Evolutionary conservation across 1,284 basidiomycete species (phyloP).

Genomic region (Ceratobasidium theobromae): DNA sequence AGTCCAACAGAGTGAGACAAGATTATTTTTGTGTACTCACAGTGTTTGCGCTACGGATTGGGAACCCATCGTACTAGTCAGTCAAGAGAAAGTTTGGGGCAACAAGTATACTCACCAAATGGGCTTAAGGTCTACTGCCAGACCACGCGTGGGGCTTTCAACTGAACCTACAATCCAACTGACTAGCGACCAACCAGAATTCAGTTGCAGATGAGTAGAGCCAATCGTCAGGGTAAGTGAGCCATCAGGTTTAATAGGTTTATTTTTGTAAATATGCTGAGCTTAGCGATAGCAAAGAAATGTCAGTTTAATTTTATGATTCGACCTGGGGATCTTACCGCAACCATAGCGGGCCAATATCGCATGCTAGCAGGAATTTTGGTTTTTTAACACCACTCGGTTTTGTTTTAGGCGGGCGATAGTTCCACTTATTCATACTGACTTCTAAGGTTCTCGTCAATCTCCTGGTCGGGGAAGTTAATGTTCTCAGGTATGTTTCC

Average conservation of each 20-base stretch:
- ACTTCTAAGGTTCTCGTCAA: neutral
- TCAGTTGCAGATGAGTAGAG: neutral
- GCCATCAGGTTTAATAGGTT: neutral
- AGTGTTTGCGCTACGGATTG: neutral
- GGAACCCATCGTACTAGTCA: neutral
- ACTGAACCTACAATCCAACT: neutral
- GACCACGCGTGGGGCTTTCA: neutral
- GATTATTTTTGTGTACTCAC: too few relatives aligned
- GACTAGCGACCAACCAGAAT: neutral
- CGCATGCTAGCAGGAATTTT: neutral
- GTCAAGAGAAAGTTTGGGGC: neutral
- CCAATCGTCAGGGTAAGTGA: slow-evolving; percentile 2
- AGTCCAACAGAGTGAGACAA: too few relatives aligned
- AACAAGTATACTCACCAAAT: neutral
- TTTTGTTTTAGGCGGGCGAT: neutral
- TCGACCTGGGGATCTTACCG: too few relatives aligned
- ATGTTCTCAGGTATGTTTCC: neutral
- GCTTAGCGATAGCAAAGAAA: neutral
- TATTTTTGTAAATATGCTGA: neutral
- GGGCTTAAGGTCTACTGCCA: slow-evolving; percentile 18
- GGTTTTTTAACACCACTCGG: neutral
- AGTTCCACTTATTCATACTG: neutral
- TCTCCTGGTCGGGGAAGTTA: neutral
- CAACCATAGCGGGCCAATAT: slow-evolving; percentile 14
- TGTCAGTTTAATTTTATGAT: neutral